These are phyloP conservation scores for Lathyrus aphaca DNA, from an alignment of 306 rosid species.

Conservation along the genomic window DNA sequence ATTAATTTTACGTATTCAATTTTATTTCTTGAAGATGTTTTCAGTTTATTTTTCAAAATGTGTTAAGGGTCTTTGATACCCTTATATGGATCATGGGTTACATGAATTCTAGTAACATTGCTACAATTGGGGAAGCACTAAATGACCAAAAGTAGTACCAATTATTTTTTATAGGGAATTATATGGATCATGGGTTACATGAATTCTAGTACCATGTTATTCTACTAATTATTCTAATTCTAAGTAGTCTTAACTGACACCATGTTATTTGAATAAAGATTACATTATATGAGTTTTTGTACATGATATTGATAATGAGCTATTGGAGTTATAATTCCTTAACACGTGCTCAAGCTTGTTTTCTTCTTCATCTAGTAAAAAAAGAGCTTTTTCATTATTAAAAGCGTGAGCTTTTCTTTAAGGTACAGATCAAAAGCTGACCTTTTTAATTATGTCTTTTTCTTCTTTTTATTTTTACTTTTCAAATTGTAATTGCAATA, in stretches of 20 bases:
- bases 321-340: constrained; percentile 39
- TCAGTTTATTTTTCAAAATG: too few relatives aligned
- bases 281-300: constrained; percentile 6
- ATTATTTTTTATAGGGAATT: not conserved
- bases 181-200: too few relatives aligned
- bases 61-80: not conserved
- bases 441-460: not conserved
- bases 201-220: too few relatives aligned
- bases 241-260: not conserved
- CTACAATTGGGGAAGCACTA: not conserved
- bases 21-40: too few relatives aligned
- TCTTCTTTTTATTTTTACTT: not conserved
- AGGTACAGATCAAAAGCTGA: constrained; percentile 3
- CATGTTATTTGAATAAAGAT: not conserved
- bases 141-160: not conserved
- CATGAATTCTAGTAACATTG: not conserved
- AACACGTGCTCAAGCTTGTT: constrained; percentile 47
- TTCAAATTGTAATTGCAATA: not conserved
- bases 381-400: not conserved
- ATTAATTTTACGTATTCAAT: too few relatives aligned
- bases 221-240: constrained; percentile 3
- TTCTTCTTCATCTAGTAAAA: not conserved
- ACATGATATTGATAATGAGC: constrained; percentile 30
- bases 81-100: not conserved
- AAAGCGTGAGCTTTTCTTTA: not conserved